Percentiles rank a stretch among this genome's conserved stretches.
phyloP scores from a whole-genome alignment of 2,329 filamentous ascomycete genomes.

The Paraphoma chrysanthemicola region DNA sequence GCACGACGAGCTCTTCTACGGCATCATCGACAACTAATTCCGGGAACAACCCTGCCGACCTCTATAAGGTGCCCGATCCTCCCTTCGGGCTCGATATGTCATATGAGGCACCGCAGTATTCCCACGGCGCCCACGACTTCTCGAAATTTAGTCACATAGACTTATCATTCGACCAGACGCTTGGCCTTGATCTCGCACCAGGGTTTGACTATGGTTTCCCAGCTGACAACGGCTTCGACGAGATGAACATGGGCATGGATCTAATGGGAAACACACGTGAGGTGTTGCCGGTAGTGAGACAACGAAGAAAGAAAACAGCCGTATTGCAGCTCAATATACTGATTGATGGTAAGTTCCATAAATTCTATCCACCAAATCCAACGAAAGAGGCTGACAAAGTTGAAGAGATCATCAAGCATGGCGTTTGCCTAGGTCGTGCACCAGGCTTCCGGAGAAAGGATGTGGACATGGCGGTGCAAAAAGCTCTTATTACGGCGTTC shows the following conservation, averaged over 20 bases:
- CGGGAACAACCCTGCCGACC: neutral
- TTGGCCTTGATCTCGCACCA: conserved; percentile 44
- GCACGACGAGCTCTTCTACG: neutral
- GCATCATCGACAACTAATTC: conserved; percentile 2
- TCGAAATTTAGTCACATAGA: conserved; percentile 23
- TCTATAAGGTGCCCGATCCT: conserved; percentile 11
- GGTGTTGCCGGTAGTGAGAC: conserved; percentile 22
- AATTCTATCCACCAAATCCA: neutral
- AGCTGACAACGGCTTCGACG: conserved; percentile 11
- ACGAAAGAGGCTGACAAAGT: conserved; percentile 26
- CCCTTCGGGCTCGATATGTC: conserved; percentile 37
- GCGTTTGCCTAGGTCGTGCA: conserved; percentile 53
- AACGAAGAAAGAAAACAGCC: conserved; percentile 44
- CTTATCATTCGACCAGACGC: conserved; percentile 36
- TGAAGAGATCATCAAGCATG: conserved; percentile 45
- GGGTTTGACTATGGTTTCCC: conserved; percentile 29
- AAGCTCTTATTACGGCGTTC: conserved; percentile 38
- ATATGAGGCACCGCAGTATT: neutral
- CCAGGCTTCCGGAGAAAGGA: conserved; percentile 54
- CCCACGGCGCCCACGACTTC: conserved; percentile 6
- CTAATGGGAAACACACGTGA: conserved; percentile 18
- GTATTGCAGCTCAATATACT: conserved; percentile 54
- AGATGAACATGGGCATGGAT: conserved; percentile 23
- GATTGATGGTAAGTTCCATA: conserved; percentile 50
- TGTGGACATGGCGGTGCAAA: conserved; percentile 50